Evolutionary conservation across 345 rosid species (phyloP), one percentile per base, ranked within the genome.

Genomic region (Dovyalis caffra): DNA sequence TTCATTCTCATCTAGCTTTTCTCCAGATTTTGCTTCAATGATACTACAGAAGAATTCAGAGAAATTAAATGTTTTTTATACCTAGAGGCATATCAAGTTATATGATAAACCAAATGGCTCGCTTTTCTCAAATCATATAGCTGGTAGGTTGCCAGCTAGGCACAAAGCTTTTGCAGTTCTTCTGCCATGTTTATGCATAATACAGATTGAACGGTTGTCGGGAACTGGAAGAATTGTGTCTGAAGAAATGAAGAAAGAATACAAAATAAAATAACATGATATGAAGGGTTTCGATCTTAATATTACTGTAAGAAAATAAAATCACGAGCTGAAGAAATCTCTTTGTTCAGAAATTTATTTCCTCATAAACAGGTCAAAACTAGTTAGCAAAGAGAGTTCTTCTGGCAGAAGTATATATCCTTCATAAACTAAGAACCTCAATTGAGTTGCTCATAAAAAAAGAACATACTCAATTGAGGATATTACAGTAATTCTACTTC

Each of bases 401-500:
- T 45, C 2, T 31, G 1, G 56, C 2, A 6, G 1, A 49, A 49
- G 8, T 49, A 2, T 4, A 49, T 49, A 0, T 49, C 6, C 23
- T 35, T 1, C 9, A 6, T 16, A 18, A 20, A 49, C 23, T 0
- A 0, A 49, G 8, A 20, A 18, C 56, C 21, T 5, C n/a, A 2
- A 5, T 18, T 6, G 8, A 9, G 9, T 35, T 35, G 38, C 38
- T 35, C 1, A 8, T 7, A 34, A 34, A 47, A 7, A 20, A 58
- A 71, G n/a, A n/a, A n/a, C n/a, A n/a, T n/a, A 34, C 33, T 34
- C 16, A 61, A 23, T 9, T 38, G 43, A 23, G 85, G 85, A 69
- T 69, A 78, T 80, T 72, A 71, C 7, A 75, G 84, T 67, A 73
- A 62, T 60, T 29, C 64, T 25, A 60, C 15, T 58, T 58, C 7